These are phyloP conservation scores for Jamesozyma spencerorum DNA, from an alignment of 805 yeast species.

Conservation along the genomic window DNA sequence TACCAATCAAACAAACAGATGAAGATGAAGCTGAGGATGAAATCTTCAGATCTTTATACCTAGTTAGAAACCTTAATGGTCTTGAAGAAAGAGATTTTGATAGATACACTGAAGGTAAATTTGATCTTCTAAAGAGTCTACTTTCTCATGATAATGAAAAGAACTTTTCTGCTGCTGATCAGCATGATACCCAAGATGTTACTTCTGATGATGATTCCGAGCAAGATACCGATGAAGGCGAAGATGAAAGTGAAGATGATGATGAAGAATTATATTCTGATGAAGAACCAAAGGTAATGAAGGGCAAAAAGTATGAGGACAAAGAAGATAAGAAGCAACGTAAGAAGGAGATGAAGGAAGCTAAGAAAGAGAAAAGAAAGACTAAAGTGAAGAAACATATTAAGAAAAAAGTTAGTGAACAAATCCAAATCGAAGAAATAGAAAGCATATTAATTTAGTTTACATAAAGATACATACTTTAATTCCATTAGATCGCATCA, in stretches of 20 bases:
- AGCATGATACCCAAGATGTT: slow-evolving; percentile 18
- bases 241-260: slow-evolving; percentile 24
- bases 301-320: slow-evolving; percentile 73
- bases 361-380: slow-evolving; percentile 68
- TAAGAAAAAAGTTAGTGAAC: slow-evolving; percentile 66
- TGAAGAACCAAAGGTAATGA: slow-evolving; percentile 33
- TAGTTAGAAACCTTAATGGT: slow-evolving; percentile 72
- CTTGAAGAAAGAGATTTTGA: slow-evolving; percentile 84
- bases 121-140: slow-evolving; percentile 62
- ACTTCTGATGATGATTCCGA: slow-evolving; percentile 26
- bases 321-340: slow-evolving; percentile 69
- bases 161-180: slow-evolving; percentile 16
- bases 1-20: slow-evolving; percentile 49
- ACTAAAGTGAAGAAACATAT: slow-evolving; percentile 75
- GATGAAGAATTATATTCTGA: slow-evolving; percentile 30
- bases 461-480: not conserved
- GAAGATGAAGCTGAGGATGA: slow-evolving; percentile 68
- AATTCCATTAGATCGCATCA: not conserved
- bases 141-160: slow-evolving; percentile 36
- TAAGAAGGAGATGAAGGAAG: slow-evolving; percentile 67
- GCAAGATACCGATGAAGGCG: slow-evolving; percentile 23
- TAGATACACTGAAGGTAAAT: slow-evolving; percentile 69
- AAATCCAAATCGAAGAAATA: slow-evolving; percentile 38
- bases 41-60: slow-evolving; percentile 70
- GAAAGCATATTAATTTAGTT: not conserved